A percentile compares a stretch with the other conserved stretches of the same genome.
Conservation (phyloP, 495 filamentous ascomycete genomes). For the Apodospora peruviana region DNA sequence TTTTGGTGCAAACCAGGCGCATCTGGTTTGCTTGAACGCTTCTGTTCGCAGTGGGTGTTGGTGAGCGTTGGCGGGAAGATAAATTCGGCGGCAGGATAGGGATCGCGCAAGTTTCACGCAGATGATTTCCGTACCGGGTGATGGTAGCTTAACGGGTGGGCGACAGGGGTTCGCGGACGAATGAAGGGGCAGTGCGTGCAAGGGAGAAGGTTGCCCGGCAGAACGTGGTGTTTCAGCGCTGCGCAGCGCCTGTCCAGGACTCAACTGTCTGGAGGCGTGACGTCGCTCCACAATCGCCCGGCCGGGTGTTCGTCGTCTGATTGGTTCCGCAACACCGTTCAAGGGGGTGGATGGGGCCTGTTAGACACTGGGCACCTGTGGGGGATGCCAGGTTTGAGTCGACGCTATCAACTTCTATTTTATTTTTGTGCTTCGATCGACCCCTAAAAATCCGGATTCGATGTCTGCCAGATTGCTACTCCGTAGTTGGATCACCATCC, state of each 20-base stretch:
- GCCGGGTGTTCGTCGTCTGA: conserved; percentile 5
- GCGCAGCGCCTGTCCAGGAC: not conserved
- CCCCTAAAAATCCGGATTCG: not conserved
- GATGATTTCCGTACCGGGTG: conserved; percentile 19
- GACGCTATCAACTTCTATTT: not conserved
- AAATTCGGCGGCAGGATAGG: conserved; percentile 18
- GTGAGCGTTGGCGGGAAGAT: too few relatives aligned
- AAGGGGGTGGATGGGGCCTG: conserved; percentile 13
- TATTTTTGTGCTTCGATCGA: not conserved
- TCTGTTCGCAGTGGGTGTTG: too few relatives aligned
- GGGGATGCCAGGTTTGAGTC: too few relatives aligned
- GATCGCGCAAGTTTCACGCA: conserved; percentile 23
- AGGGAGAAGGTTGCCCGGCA: conserved; percentile 16
- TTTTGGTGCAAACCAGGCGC: not conserved
- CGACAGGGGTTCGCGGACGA: conserved; percentile 19
- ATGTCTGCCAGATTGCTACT: too few relatives aligned
- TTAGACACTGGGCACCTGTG: conserved; percentile 3
- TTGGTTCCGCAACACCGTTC: conserved; percentile 16
- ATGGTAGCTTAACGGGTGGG: conserved; percentile 18
- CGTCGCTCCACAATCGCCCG: conserved; percentile 7
- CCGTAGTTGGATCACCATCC: too few relatives aligned
- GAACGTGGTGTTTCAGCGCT: conserved; percentile 23
- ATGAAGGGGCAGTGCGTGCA: conserved; percentile 26
- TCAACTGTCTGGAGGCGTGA: conserved; percentile 13
- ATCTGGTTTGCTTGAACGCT: conserved; percentile 10